Evolutionary conservation across 805 yeast species (phyloP), one percentile per base, ranked within the genome.

Genomic region (Candida loeiensis): DNA sequence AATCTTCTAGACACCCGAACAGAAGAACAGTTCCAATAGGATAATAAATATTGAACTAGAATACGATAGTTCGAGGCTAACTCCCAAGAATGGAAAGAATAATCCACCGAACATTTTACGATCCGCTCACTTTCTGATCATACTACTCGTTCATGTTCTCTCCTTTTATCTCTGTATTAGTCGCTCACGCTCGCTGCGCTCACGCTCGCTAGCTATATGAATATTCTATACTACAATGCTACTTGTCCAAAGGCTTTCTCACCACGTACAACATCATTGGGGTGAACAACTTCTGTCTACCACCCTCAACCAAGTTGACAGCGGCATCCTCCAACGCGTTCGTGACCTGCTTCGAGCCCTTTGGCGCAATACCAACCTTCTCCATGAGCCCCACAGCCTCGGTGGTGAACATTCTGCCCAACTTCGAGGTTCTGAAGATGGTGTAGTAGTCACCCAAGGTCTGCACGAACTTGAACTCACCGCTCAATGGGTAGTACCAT

Each of bases 401-500:
- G 49, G 90, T 87, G 46, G 98, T 91, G 58, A 89, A 53, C 56
- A 74, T 73, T 77, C 98, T 86, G 58, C 99, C 99, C 3, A 88
- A 32, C 46, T 66, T 73, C 18, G 95, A 85, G 41, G 97, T 87
- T 77, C 98, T 87, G 71, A 86, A 76, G 54, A 85, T 79, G 28
- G 98, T 89, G 56, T 77, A 77, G 43, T 86, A 59, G 64, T 93
- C 99, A 43, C 79, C 72, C 13, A 87, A 41, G 38, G 81, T 71
- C 71, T 90, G 96, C 40, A 86, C 77, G 67, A 86, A 83, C 67
- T 78, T 84, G 86, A 89, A 82, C 53, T 91, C 95, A 58, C 99
- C 99, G 47, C 93, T 76, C 58, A 93, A 76, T 55, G 99, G 99
- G 64, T 89, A 89, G 72, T 85, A 93, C 99, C 99, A 93, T 53